phyloP scores from a whole-genome alignment of 768 basidiomycete species.

The Fistulinella prunicolor region DNA sequence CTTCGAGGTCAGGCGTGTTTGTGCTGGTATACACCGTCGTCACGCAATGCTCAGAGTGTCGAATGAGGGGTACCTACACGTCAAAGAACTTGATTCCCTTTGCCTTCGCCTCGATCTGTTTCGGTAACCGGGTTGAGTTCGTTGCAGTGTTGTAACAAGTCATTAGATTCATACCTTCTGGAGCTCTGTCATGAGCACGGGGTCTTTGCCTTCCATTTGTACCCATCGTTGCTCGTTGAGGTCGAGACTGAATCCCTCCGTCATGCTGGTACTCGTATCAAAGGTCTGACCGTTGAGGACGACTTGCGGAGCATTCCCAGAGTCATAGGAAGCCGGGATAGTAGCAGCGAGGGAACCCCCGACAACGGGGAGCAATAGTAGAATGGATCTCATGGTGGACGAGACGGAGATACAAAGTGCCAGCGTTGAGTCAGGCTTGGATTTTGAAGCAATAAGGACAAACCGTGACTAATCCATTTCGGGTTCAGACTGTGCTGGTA shows the following conservation, averaged over 20 bases:
- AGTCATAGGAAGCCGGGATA: slow-evolving; percentile 7
- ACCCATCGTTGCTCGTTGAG: slow-evolving; percentile 71
- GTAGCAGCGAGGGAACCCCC: slow-evolving; percentile 22
- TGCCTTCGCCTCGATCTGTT: slow-evolving; percentile 73
- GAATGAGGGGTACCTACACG: slow-evolving; percentile 48
- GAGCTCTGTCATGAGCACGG: slow-evolving; percentile 84
- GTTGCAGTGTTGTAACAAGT: neutral
- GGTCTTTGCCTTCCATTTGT: slow-evolving; percentile 64
- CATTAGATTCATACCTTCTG: slow-evolving; percentile 59
- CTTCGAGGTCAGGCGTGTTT: slow-evolving; percentile 63
- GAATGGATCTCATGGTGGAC: slow-evolving; percentile 9
- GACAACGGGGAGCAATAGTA: slow-evolving; percentile 19
- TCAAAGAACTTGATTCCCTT: slow-evolving; percentile 84
- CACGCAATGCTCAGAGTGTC: neutral
- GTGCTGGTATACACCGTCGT: slow-evolving; percentile 47
- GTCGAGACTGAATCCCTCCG: slow-evolving; percentile 63
- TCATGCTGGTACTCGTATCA: slow-evolving; percentile 17
- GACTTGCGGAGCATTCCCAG: slow-evolving; percentile 17
- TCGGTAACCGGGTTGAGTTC: neutral
- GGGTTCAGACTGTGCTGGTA: too few species aligned
- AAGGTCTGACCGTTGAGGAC: slow-evolving; percentile 27
- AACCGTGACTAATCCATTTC: too few species aligned
- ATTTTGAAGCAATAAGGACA: too few species aligned
- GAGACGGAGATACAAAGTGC: too few species aligned
- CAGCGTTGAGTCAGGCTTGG: too few species aligned